Conservation (phyloP, 371 early-diverging fungal species). For the Mortierella sp. region DNA sequence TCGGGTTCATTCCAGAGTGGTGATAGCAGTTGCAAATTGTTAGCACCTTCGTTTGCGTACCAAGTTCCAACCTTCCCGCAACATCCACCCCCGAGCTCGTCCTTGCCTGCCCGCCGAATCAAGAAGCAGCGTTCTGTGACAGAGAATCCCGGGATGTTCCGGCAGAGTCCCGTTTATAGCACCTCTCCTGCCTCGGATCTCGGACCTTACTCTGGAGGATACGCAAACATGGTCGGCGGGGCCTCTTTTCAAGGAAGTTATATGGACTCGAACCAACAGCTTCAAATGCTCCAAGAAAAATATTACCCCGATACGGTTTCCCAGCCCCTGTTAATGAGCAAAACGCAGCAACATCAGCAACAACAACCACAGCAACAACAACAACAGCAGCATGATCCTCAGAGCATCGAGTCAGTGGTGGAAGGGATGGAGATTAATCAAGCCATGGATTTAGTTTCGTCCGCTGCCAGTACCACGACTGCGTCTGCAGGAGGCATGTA, state of each 20-base stretch:
- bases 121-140: conserved; percentile 30
- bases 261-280: conserved; percentile 36
- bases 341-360: conserved; percentile 13
- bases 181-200: neutral
- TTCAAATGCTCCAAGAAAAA: conserved; percentile 40
- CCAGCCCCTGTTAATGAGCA: conserved; percentile 16
- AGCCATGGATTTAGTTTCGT: conserved; percentile 2
- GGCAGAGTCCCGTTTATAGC: conserved; percentile 5
- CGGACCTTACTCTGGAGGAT: conserved; percentile 2
- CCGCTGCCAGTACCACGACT: neutral
- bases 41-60: conserved; percentile 15
- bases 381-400: conserved; percentile 2
- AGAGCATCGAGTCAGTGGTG: conserved; percentile 31
- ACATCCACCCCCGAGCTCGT: neutral
- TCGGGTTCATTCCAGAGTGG: neutral
- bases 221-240: conserved; percentile 10
- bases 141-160: conserved; percentile 11
- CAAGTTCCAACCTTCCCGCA: conserved; percentile 1
- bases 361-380: conserved; percentile 5
- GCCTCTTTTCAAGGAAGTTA: conserved; percentile 15
- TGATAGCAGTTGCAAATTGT: neutral
- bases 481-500: conserved; percentile 17
- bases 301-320: conserved; percentile 20
- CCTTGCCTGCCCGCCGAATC: conserved; percentile 11
- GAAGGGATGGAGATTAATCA: conserved; percentile 31